A percentile compares a stretch with the other conserved stretches of the same genome.
These are phyloP conservation scores for Chalciporus sp. DNA, from an alignment of 1,284 basidiomycete species.

Conservation along the genomic window DNA sequence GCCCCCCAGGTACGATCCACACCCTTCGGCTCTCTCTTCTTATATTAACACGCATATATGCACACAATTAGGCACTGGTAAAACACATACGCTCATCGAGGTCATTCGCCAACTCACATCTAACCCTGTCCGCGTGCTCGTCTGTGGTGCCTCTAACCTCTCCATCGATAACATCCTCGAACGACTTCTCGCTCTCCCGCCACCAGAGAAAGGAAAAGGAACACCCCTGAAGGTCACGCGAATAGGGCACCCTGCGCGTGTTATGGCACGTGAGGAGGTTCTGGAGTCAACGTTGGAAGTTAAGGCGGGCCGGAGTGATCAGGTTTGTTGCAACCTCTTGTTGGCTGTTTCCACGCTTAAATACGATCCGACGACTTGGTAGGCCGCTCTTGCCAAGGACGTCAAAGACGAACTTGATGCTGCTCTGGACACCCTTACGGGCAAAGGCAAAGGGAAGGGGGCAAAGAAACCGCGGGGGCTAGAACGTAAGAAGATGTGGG, in stretches of 20 bases:
- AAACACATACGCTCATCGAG: slow-evolving; percentile 91
- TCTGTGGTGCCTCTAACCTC: slow-evolving; percentile 91
- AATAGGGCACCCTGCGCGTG: slow-evolving; percentile 91
- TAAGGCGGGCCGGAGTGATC: slow-evolving; percentile 78
- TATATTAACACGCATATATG: slow-evolving; percentile 5
- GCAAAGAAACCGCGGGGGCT: slow-evolving; percentile 69
- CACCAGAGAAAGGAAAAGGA: slow-evolving; percentile 36
- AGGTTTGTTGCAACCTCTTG: slow-evolving; percentile 41
- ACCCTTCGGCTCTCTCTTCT: not conserved
- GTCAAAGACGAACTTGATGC: slow-evolving; percentile 83
- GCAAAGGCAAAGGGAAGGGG: slow-evolving; percentile 78
- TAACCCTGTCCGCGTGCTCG: slow-evolving; percentile 60
- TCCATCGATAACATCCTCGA: slow-evolving; percentile 92
- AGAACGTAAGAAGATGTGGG: slow-evolving; percentile 89
- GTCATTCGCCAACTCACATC: slow-evolving; percentile 82
- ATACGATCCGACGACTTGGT: slow-evolving; percentile 1
- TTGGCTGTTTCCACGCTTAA: not conserved
- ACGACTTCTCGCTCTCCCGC: slow-evolving; percentile 68
- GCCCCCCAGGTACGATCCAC: slow-evolving; percentile 75
- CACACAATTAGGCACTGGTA: slow-evolving; percentile 70
- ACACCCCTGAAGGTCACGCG: slow-evolving; percentile 69
- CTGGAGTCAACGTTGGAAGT: slow-evolving; percentile 86
- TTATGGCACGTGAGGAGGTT: slow-evolving; percentile 73
- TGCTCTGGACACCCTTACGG: slow-evolving; percentile 66
- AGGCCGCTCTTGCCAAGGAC: slow-evolving; percentile 81